A percentile compares a stretch with the other conserved stretches of the same genome.
Conservation (phyloP, 2,329 filamentous ascomycete genomes). For the Cladobotryum mycophilum region DNA sequence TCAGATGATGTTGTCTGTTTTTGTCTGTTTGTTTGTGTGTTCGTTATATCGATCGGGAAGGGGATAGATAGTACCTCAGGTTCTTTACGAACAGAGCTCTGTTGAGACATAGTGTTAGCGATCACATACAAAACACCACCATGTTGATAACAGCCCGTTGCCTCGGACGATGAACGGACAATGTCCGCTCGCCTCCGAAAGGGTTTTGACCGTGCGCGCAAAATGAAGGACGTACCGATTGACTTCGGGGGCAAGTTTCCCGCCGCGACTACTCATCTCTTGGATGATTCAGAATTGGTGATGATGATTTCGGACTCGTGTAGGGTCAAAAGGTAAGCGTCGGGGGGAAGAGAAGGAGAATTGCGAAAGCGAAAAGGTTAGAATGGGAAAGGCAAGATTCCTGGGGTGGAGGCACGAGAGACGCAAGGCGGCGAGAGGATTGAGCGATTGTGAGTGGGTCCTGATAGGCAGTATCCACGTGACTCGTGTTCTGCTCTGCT, state of each 20-base stretch:
- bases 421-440: constrained; percentile 12
- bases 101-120: constrained; percentile 27
- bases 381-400: constrained; percentile 18
- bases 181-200: no score
- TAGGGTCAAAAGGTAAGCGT: constrained; percentile 16
- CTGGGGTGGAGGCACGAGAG: constrained; percentile 23
- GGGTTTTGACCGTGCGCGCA: constrained; percentile 7
- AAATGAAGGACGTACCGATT: constrained; percentile 61
- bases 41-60: neutral
- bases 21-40: constrained; percentile 10
- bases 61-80: constrained; percentile 62
- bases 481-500: constrained; percentile 6
- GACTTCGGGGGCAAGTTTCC: constrained; percentile 98
- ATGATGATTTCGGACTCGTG: constrained; percentile 26
- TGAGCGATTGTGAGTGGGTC: constrained; percentile 12
- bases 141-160: neutral
- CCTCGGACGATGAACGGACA: constrained; percentile 12
- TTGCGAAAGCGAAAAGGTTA: constrained; percentile 14
- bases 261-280: constrained; percentile 95
- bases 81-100: constrained; percentile 99
- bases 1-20: constrained; percentile 9
- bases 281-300: constrained; percentile 35
- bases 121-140: no score
- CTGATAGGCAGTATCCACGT: constrained; percentile 10
- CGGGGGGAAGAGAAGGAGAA: neutral